Evolutionary conservation across 164 flowering plant genomes (phyloP).

Genomic region (Aristolochia contorta): DNA sequence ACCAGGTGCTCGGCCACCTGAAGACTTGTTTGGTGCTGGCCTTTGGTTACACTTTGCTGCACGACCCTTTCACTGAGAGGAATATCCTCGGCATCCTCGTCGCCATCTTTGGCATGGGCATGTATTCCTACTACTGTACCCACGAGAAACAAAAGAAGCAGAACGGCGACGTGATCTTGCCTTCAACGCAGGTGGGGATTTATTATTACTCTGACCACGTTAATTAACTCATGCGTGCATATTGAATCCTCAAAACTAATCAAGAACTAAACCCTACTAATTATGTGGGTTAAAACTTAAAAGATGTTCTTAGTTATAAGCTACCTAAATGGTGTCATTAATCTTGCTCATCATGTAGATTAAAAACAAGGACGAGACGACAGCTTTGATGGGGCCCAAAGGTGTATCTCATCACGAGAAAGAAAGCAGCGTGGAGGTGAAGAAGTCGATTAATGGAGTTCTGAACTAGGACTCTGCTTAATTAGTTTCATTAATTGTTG

Average conservation of each 20-base stretch:
- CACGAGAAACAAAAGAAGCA: constrained; percentile 63
- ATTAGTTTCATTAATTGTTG: not conserved
- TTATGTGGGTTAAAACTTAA: too few relatives aligned
- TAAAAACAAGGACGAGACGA: constrained; percentile 42
- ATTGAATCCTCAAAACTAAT: too few relatives aligned
- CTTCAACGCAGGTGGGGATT: constrained; percentile 44
- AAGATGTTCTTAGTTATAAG: constrained; percentile 3
- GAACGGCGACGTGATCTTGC: constrained; percentile 15
- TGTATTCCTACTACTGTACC: constrained; percentile 80
- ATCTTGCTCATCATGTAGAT: not conserved
- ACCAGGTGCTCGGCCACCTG: constrained; percentile 94
- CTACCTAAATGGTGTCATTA: not conserved
- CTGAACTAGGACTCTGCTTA: constrained; percentile 40
- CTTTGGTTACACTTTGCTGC: constrained; percentile 81
- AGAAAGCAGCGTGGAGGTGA: constrained; percentile 38
- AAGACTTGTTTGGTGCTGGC: constrained; percentile 88
- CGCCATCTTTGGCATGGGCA: constrained; percentile 80
- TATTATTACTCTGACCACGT: too few relatives aligned
- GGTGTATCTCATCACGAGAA: constrained; percentile 35
- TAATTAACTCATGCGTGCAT: too few relatives aligned
- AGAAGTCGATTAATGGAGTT: constrained; percentile 28
- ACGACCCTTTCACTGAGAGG: constrained; percentile 82
- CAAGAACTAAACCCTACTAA: too few relatives aligned
- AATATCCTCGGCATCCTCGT: constrained; percentile 73
- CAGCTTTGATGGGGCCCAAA: constrained; percentile 33